phyloP scores from a whole-genome alignment of 2,329 filamentous ascomycete species.

The Aspergillus unguis region DNA sequence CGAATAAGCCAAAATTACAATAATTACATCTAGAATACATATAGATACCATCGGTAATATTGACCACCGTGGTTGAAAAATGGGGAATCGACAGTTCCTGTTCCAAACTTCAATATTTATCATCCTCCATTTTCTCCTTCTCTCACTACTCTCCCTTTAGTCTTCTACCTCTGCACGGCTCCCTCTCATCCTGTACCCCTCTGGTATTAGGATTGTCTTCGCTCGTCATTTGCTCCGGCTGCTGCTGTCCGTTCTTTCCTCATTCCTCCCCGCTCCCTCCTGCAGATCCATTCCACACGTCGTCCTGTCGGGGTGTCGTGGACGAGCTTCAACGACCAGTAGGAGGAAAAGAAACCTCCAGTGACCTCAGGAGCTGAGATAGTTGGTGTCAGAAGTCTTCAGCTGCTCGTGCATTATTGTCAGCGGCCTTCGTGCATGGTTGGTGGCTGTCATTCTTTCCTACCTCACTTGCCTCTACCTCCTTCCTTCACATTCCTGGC shows the following conservation, averaged over 20 bases:
- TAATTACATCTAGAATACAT: background rate
- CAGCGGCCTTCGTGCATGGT: conserved; percentile 15
- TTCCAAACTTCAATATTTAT: conserved; percentile 13
- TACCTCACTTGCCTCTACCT: conserved; percentile 11
- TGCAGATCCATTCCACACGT: conserved; percentile 36
- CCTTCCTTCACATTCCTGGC: conserved; percentile 11
- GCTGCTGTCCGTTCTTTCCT: conserved; percentile 5
- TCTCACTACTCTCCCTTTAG: background rate
- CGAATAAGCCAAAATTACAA: too few species aligned
- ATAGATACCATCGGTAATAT: background rate
- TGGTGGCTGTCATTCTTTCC: conserved; percentile 20
- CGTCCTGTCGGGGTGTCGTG: conserved; percentile 11
- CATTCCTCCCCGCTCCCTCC: conserved; percentile 27
- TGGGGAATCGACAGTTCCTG: conserved; percentile 8
- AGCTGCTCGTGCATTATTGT: conserved; percentile 3
- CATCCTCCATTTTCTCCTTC: conserved; percentile 11
- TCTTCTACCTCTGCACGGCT: conserved; percentile 1
- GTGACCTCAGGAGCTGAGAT: background rate
- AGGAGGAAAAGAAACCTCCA: conserved; percentile 2
- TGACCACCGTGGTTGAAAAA: conserved; percentile 7
- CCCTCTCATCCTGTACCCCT: conserved; percentile 3
- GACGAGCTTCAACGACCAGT: conserved; percentile 8
- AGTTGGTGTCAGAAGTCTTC: conserved; percentile 2
- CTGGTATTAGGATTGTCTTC: background rate
- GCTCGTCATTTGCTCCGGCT: background rate